Evolutionary conservation across 176 grass and related monocot genomes (phyloP).

Genomic region (Rhipidocladum racemiflorum): DNA sequence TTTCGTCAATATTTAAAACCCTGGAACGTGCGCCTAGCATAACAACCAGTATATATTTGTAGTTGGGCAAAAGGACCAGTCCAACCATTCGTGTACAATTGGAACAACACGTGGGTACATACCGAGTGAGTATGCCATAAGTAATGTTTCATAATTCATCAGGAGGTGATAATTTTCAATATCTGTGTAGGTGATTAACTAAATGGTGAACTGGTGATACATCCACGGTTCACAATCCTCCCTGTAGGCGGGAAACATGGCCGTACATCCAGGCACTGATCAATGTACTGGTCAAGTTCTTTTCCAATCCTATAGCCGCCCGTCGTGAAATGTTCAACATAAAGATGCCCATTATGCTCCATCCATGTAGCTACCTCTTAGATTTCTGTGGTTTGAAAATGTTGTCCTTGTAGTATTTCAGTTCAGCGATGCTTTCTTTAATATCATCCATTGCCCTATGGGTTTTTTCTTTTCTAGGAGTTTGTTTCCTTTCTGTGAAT

Average conservation of each 20-base stretch:
- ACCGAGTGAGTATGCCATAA: too few relatives aligned
- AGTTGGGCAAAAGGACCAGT: too few relatives aligned
- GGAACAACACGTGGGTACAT: too few relatives aligned
- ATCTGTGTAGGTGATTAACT: neutral
- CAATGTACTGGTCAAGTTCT: neutral
- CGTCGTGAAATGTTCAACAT: neutral
- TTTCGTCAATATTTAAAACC: too few relatives aligned
- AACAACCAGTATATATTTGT: too few relatives aligned
- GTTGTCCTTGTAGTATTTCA: constrained; percentile 79
- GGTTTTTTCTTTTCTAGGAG: constrained; percentile 56
- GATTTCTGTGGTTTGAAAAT: constrained; percentile 68
- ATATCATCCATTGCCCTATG: constrained; percentile 97
- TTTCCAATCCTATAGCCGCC: neutral
- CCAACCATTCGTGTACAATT: too few relatives aligned
- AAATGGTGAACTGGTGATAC: neutral
- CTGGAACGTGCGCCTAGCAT: too few relatives aligned
- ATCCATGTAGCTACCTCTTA: constrained; percentile 24
- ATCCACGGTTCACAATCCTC: neutral
- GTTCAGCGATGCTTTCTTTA: constrained; percentile 72
- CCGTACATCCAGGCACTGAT: neutral
- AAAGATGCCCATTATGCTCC: neutral
- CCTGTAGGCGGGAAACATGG: neutral
- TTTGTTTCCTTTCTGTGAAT: constrained; percentile 62
- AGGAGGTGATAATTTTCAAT: neutral
- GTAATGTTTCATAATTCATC: too few relatives aligned